These are phyloP conservation scores for Xylaria sp. DNA, from an alignment of 2,329 filamentous ascomycete genomes.

Conservation along the genomic window DNA sequence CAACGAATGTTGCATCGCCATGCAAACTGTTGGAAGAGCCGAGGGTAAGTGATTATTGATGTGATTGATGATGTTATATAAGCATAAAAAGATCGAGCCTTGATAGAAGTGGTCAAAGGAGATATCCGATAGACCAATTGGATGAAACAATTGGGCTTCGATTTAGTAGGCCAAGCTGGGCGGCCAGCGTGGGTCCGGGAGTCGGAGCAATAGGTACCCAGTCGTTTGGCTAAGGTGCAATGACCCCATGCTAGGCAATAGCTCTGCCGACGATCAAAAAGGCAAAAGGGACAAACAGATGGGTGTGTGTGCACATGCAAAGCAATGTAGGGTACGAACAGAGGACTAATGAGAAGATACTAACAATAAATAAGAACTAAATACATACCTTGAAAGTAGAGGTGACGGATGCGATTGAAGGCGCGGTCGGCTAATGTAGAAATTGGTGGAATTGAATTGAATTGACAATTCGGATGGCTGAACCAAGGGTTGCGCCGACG, in stretches of 20 bases:
- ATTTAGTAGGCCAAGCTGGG: slow-evolving; percentile 12
- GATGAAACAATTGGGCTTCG: slow-evolving; percentile 13
- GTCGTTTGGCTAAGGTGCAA: slow-evolving; percentile 12
- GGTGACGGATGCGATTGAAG: neutral
- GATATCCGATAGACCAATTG: slow-evolving; percentile 32
- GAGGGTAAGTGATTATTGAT: slow-evolving; percentile 3
- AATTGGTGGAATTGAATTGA: neutral
- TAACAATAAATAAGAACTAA: neutral
- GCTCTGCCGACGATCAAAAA: neutral
- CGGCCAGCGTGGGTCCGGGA: slow-evolving; percentile 32
- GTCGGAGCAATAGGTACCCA: slow-evolving; percentile 19
- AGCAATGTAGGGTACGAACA: neutral
- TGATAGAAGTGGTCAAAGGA: neutral
- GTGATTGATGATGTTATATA: slow-evolving; percentile 27
- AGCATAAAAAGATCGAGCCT: neutral
- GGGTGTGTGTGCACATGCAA: neutral
- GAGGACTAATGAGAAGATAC: neutral
- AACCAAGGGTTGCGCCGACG: slow-evolving; percentile 31
- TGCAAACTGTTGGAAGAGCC: neutral
- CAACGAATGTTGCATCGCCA: slow-evolving; percentile 11
- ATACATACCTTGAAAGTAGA: slow-evolving; percentile 22
- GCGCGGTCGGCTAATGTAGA: neutral
- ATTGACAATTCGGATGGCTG: slow-evolving; percentile 40
- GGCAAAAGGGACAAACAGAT: neutral
- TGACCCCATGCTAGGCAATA: neutral